Percentiles rank a stretch among this genome's conserved stretches.
These are phyloP conservation scores for Crithidia sp. DNA, from an alignment of 208 protist genomes.

Conservation along the genomic window DNA sequence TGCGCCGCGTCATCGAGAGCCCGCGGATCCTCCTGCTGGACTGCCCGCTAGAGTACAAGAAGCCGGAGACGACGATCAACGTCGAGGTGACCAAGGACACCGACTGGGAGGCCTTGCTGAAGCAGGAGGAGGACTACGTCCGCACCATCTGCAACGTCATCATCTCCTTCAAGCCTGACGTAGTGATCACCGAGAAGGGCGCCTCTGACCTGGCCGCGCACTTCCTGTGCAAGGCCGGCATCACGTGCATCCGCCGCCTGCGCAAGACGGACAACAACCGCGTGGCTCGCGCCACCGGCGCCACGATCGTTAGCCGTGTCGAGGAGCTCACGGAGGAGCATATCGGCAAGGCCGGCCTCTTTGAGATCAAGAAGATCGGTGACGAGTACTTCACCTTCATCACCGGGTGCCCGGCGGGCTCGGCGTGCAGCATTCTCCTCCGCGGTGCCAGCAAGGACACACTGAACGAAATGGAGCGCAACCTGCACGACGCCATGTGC, in stretches of 20 bases:
- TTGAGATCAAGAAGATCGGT: constrained; percentile 99
- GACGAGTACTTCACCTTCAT: constrained; percentile 99
- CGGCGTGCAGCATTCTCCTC: constrained; percentile 99
- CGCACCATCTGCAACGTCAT: constrained; percentile 97
- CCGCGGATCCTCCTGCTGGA: constrained; percentile 99
- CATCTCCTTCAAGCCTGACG: constrained; percentile 98
- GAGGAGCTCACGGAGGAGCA: constrained; percentile 98
- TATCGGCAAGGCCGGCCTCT: constrained; percentile 98
- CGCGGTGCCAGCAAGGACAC: constrained; percentile 99
- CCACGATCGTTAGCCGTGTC: constrained; percentile 97
- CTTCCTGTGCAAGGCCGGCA: constrained; percentile 97
- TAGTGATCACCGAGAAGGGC: constrained; percentile 99
- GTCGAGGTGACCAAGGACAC: constrained; percentile 98
- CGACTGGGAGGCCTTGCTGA: constrained; percentile 97
- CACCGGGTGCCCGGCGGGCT: constrained; percentile 97
- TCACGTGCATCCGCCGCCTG: constrained; percentile 98
- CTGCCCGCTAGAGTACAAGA: constrained; percentile 99
- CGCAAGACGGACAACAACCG: constrained; percentile 99
- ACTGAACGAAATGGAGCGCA: constrained; percentile 99
- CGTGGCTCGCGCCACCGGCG: constrained; percentile 98
- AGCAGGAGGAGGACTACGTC: constrained; percentile 99
- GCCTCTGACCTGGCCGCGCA: constrained; percentile 99
- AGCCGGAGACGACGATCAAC: constrained; percentile 98
- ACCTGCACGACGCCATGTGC: constrained; percentile 99
- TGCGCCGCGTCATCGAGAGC: constrained; percentile 98